A percentile compares a stretch with the other conserved stretches of the same genome.
Evolutionary conservation across 2,329 filamentous ascomycete species (phyloP).

Genomic region (Nothophaeocryptopus gaeumannii): DNA sequence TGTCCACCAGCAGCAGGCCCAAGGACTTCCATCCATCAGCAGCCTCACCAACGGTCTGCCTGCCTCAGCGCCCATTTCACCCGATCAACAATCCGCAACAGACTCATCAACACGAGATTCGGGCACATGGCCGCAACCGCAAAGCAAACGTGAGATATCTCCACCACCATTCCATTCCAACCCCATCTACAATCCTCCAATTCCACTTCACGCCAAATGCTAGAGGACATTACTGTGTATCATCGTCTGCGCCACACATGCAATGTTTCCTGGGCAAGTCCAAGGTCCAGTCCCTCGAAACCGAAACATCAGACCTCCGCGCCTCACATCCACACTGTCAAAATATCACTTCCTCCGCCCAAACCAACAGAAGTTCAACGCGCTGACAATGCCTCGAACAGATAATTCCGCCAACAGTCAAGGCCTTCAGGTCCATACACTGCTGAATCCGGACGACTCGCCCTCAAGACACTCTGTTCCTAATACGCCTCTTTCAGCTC

Average conservation of each 20-base stretch:
- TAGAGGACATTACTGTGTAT: too few relatives aligned
- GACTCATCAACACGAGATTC: conserved; percentile 36
- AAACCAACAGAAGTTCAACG: too few relatives aligned
- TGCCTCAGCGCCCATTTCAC: conserved; percentile 30
- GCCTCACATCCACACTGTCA: too few relatives aligned
- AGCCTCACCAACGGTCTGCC: conserved; percentile 38
- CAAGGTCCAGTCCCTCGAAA: too few relatives aligned
- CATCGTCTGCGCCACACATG: too few relatives aligned
- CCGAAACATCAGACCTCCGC: too few relatives aligned
- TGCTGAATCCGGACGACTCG: conserved; percentile 51
- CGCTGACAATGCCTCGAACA: conserved; percentile 12
- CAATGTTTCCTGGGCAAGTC: too few relatives aligned
- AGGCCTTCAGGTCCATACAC: conserved; percentile 50
- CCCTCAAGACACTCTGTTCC: conserved; percentile 44
- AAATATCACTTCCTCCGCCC: too few relatives aligned
- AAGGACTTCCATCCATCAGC: conserved; percentile 37
- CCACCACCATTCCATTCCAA: conserved; percentile 7
- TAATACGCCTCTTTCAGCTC: conserved; percentile 43
- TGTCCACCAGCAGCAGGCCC: conserved; percentile 19
- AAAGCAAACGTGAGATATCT: conserved; percentile 38
- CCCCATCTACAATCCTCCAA: not conserved
- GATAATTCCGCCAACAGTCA: conserved; percentile 43
- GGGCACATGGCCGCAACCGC: conserved; percentile 36
- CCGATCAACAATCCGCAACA: conserved; percentile 29
- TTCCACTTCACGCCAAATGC: too few relatives aligned